These are phyloP conservation scores for Candida nanaspora DNA, from an alignment of 805 yeast genomes.

Conservation along the genomic window DNA sequence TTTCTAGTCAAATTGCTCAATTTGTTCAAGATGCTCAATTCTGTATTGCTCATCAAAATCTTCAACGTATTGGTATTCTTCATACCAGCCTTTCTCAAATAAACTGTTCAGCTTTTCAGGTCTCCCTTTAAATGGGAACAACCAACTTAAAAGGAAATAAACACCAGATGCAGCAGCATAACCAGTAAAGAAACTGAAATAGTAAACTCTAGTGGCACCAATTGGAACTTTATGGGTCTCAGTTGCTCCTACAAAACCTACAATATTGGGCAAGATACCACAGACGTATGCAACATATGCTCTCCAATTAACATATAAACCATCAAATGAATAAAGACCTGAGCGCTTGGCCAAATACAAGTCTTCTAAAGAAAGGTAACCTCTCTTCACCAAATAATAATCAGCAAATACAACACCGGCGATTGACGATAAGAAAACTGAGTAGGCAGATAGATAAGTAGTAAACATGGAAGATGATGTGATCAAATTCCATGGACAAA, in stretches of 20 bases:
- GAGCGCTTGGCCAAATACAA: constrained; percentile 43
- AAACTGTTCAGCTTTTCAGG: constrained; percentile 27
- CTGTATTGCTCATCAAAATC: no score
- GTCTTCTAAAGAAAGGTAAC: constrained; percentile 55
- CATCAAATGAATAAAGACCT: constrained; percentile 55
- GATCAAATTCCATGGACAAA: constrained; percentile 80
- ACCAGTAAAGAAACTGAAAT: constrained; percentile 73
- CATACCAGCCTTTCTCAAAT: constrained; percentile 54
- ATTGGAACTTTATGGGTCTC: constrained; percentile 62
- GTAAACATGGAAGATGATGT: constrained; percentile 67
- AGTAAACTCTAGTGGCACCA: constrained; percentile 71
- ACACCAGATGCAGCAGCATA: constrained; percentile 50
- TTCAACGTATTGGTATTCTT: constrained; percentile 58
- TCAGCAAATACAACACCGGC: constrained; percentile 72
- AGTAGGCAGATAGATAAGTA: constrained; percentile 71
- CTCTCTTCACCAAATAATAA: constrained; percentile 68
- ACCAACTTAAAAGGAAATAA: constrained; percentile 43
- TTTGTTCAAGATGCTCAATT: no score
- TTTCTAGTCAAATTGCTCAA: no score
- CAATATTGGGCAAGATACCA: constrained; percentile 78
- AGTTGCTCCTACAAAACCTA: constrained; percentile 82
- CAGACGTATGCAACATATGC: constrained; percentile 73
- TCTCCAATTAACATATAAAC: constrained; percentile 72
- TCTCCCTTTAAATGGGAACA: constrained; percentile 46
- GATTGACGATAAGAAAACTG: constrained; percentile 76